Evolutionary conservation across 2,329 filamentous ascomycete species (phyloP).

Genomic region (Cercospora berteroae): DNA sequence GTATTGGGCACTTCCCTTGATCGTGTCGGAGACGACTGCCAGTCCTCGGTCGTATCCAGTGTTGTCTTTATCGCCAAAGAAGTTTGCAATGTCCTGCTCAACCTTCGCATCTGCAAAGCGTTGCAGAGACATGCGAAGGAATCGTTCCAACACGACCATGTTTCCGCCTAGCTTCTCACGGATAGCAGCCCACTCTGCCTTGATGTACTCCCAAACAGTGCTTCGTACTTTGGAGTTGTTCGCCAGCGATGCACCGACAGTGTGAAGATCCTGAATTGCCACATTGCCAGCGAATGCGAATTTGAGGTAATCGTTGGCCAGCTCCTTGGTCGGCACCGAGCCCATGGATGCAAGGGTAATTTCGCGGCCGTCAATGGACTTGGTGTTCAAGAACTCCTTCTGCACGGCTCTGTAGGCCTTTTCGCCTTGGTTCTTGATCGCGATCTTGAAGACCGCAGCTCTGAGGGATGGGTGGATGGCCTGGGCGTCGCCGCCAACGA

Average conservation of each 20-base stretch:
- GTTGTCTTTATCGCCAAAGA: constrained; percentile 86
- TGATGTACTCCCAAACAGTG: constrained; percentile 81
- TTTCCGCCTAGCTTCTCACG: constrained; percentile 72
- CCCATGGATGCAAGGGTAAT: constrained; percentile 76
- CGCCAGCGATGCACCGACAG: constrained; percentile 69
- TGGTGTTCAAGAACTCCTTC: constrained; percentile 78
- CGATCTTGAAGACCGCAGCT: constrained; percentile 74
- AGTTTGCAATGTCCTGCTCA: constrained; percentile 73
- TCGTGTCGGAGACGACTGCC: constrained; percentile 80
- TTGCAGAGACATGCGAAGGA: constrained; percentile 72
- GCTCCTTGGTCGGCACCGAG: constrained; percentile 63
- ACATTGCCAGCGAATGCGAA: constrained; percentile 83
- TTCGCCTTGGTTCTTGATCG: constrained; percentile 68
- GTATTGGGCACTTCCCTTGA: constrained; percentile 80
- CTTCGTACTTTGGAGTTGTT: constrained; percentile 70
- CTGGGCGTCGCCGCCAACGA: constrained; percentile 64
- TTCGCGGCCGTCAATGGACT: constrained; percentile 87
- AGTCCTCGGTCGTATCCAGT: constrained; percentile 82
- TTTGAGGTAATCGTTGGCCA: constrained; percentile 67
- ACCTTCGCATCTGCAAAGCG: constrained; percentile 71
- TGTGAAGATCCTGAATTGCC: constrained; percentile 82
- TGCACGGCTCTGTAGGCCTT: constrained; percentile 73
- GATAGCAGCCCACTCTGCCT: constrained; percentile 75
- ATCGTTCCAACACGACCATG: constrained; percentile 84
- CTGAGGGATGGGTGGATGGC: constrained; percentile 81